Conservation (phyloP, 495 filamentous ascomycete species). For the Aspergillus homomorphus region DNA sequence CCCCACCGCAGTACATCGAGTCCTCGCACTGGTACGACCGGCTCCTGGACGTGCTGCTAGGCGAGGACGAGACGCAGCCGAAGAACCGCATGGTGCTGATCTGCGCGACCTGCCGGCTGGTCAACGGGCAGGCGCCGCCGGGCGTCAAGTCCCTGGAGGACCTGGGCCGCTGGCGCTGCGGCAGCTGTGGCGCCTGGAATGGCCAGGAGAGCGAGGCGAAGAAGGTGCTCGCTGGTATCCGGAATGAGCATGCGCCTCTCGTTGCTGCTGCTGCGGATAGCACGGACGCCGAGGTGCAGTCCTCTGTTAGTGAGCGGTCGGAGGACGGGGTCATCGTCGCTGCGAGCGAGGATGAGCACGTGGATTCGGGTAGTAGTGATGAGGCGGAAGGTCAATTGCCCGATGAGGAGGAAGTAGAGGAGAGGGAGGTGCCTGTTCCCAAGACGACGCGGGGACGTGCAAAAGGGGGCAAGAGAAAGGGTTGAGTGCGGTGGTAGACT, state of each 20-base stretch:
- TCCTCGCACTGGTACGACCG: conserved; percentile 87
- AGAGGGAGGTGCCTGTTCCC: conserved; percentile 11
- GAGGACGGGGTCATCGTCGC: conserved; percentile 31
- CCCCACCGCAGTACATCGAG: conserved; percentile 42
- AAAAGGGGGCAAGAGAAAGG: conserved; percentile 20
- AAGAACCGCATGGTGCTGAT: conserved; percentile 90
- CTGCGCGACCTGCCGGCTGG: conserved; percentile 75
- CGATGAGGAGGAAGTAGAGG: neutral
- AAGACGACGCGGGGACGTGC: conserved; percentile 22
- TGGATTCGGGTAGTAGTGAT: conserved; percentile 19
- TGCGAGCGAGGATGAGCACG: conserved; percentile 27
- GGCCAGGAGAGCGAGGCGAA: conserved; percentile 73
- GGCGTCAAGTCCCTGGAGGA: conserved; percentile 75
- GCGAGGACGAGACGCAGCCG: conserved; percentile 90
- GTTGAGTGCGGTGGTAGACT: neutral
- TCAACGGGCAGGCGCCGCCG: conserved; percentile 95
- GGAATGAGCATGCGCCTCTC: conserved; percentile 20
- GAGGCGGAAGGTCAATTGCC: conserved; percentile 8
- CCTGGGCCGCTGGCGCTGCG: conserved; percentile 85
- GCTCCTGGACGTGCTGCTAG: conserved; percentile 84
- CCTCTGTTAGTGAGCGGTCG: conserved; percentile 16
- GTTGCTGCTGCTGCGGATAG: conserved; percentile 17
- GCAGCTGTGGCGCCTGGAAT: conserved; percentile 79
- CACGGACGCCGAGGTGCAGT: conserved; percentile 19
- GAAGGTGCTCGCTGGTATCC: conserved; percentile 49